Evolutionary conservation across 1,139 yeast species (phyloP).

Genomic region (Protomyces inouyei): DNA sequence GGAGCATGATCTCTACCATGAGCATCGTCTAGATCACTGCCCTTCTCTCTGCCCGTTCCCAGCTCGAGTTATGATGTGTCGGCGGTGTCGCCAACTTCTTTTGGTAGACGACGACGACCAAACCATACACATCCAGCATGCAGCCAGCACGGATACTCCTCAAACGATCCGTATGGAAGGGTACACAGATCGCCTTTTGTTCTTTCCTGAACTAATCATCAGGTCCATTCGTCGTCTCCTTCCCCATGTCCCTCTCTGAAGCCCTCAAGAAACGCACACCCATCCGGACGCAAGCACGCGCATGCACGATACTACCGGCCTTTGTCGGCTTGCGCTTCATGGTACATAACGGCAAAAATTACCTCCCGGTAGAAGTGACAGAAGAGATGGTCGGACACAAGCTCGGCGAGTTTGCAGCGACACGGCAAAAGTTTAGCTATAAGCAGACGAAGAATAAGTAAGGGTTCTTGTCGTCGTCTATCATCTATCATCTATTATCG

Average conservation of each 20-base stretch:
- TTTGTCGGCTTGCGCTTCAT: constrained; percentile 80
- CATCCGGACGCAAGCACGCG: constrained; percentile 87
- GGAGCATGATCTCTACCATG: too few species aligned
- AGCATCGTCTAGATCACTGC: too few species aligned
- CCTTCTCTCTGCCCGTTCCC: too few species aligned
- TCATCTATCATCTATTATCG: too few species aligned
- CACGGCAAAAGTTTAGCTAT: constrained; percentile 48
- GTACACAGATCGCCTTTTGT: constrained; percentile 35
- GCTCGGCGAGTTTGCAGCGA: constrained; percentile 91
- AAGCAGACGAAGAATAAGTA: constrained; percentile 27
- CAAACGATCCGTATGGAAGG: constrained; percentile 77
- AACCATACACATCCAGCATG: constrained; percentile 42
- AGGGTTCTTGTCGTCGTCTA: background rate
- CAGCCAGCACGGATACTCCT: constrained; percentile 50
- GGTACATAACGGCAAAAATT: constrained; percentile 92
- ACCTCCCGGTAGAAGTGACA: constrained; percentile 77
- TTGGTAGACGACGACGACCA: too few species aligned
- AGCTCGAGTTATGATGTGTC: too few species aligned
- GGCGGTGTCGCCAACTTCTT: too few species aligned
- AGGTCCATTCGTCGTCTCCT: constrained; percentile 90
- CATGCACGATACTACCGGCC: constrained; percentile 90
- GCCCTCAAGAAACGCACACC: constrained; percentile 79
- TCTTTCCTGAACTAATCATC: constrained; percentile 27
- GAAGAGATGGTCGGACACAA: constrained; percentile 98
- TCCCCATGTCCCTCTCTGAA: constrained; percentile 64